phyloP scores from a whole-genome alignment of 768 basidiomycete genomes.

The Infundibulicybe gibba region DNA sequence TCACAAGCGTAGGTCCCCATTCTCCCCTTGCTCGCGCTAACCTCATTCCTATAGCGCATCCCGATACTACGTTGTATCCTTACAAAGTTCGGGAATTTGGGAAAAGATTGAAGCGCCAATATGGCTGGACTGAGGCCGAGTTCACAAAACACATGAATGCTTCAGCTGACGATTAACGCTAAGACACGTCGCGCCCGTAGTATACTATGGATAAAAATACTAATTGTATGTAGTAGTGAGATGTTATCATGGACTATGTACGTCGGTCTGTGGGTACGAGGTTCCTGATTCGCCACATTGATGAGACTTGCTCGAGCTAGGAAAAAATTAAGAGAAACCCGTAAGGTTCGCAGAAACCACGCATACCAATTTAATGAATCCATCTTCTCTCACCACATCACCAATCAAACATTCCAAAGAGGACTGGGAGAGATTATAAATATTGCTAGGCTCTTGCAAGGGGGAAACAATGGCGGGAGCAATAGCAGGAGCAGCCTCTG shows the following conservation, averaged over 20 bases:
- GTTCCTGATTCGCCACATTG: conserved; percentile 49
- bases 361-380: conserved; percentile 72
- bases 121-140: conserved; percentile 62
- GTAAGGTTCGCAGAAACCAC: background rate
- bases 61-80: conserved; percentile 60
- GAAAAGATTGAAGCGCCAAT: conserved; percentile 54
- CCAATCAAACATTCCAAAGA: conserved; percentile 57
- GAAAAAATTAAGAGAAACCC: background rate
- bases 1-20: conserved; percentile 59
- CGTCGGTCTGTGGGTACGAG: conserved; percentile 5
- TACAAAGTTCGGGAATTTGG: conserved; percentile 48
- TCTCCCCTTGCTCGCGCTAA: conserved; percentile 1
- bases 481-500: background rate
- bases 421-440: conserved; percentile 51
- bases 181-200: too few relatives aligned
- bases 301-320: conserved; percentile 52
- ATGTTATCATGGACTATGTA: too few relatives aligned
- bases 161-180: background rate
- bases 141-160: conserved; percentile 22
- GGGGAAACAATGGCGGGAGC: conserved; percentile 26
- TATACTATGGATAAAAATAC: too few relatives aligned
- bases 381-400: conserved; percentile 67
- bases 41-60: conserved; percentile 52
- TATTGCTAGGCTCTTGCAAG: conserved; percentile 36
- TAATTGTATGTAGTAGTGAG: too few relatives aligned